Evolutionary conservation across 768 basidiomycete genomes (phyloP), one percentile per base, ranked within the genome.

Genomic region (Lanmaoa rubissima): DNA sequence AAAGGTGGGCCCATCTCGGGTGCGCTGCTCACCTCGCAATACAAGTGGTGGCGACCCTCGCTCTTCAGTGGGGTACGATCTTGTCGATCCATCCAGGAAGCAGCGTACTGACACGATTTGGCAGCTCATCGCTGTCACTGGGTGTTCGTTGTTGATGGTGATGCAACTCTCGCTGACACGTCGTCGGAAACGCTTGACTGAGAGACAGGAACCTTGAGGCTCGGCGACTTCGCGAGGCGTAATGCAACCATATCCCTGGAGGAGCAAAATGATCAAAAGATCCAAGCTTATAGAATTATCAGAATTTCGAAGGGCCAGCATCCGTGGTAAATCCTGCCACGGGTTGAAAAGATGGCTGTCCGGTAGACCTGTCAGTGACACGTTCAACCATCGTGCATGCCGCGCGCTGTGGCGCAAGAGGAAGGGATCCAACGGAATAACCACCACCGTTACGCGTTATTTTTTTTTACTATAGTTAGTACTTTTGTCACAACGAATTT

Each of bases 1-100:
- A 17, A 51, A 79, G 83, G 82, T 6, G 78, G 81, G 0, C 85
- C 85, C 1, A 75, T 86, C 41, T 74, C 78, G n/a, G 84, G 85
- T 1, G 79, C 80, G 0, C 65, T 86, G 19, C 76, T 87, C 6
- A 77, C 82, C 0, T 58, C 73, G 12, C 63, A 74, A 9, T 84
- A 79, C 61, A 69, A 75, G 2, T 87, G 85, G 85, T 83, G 79
- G 80, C 73, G 71, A 44, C 78, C 83, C 5, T 75, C 78, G 3
- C 48, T 84, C 8, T 86, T 82, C 59, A 69, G 76, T 21, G 84
- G 82, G 47, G 71, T 76, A 60, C 7, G 60, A 31, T 48, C 24
- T 4, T 17, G n/a, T 43, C 0, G 14, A 21, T 38, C 2, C 12
- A 21, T 28, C 6, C 9, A 10, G 8, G n/a, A 36, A 10, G 12